Evolutionary conservation across 1,284 basidiomycete species (phyloP), one percentile per base, ranked within the genome.

Genomic region (Tausonia pullulans): DNA sequence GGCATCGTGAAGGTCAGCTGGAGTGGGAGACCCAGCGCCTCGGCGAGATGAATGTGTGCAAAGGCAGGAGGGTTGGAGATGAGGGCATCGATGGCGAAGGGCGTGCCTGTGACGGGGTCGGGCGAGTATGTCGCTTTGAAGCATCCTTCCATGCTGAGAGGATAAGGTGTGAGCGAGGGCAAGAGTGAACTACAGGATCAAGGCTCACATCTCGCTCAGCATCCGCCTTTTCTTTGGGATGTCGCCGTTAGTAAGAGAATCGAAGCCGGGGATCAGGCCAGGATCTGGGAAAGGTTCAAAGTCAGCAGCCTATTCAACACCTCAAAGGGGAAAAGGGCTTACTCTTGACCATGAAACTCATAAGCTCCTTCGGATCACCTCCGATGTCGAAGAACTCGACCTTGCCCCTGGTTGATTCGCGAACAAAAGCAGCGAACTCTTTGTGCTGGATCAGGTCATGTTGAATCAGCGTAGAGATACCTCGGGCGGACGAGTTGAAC

Each of bases 11-110:
- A 44, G 5, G 64, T 70, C 46, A 71, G 5, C 8, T 52, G 41
- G 2, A 63, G 57, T 41, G 62, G 62, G 3, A 63, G 27, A 1
- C 83, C 83, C 3, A 85, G 72, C 5, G 83, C 83, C 70, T 86
- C 84, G 0, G 84, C 83, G 58, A 84, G 81, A 68, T 85, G 84
- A 5, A 84, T 74, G 73, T 84, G 83, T 0, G 81, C 84, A 69
- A 85, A 85, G 2, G 81, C 78, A 3, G 84, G 83, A 9, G 84
- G 83, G 70, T 85, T 85, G 44, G 81, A 81, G 58, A 86, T 84
- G 60, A 85, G 84, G 0, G 83, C 82, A 69, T 85, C 83, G 2
- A 82, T 82, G 0, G 78, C 81, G 68, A 85, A 85, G 2, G 77
- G 68, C 16, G 71, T 70, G 1, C 79, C 78, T 0, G 77, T 79